These are phyloP conservation scores for Middelhovenomyces tepae DNA, from an alignment of 805 yeast genomes.

Conservation along the genomic window DNA sequence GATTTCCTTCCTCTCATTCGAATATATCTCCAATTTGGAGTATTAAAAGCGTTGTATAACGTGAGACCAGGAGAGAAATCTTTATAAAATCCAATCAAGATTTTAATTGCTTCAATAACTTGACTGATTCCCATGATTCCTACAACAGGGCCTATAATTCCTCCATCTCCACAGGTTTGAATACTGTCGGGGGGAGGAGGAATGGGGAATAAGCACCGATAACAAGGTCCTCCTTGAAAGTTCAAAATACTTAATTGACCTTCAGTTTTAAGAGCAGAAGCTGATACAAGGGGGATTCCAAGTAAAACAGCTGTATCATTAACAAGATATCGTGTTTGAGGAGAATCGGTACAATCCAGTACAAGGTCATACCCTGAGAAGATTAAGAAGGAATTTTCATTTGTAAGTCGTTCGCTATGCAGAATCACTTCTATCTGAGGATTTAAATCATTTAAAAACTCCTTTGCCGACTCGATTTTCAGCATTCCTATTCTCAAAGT, in stretches of 20 bases:
- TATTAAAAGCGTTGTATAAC: conserved; percentile 41
- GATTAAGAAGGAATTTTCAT: conserved; percentile 54
- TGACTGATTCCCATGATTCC: conserved; percentile 84
- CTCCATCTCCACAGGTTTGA: conserved; percentile 84
- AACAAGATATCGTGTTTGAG: conserved; percentile 74
- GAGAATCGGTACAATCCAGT: conserved; percentile 92
- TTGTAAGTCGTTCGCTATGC: conserved; percentile 42
- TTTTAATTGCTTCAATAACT: conserved; percentile 80
- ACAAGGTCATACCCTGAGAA: conserved; percentile 60
- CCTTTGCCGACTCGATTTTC: conserved; percentile 74
- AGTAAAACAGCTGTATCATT: conserved; percentile 72
- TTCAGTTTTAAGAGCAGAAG: conserved; percentile 83
- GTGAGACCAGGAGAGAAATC: conserved; percentile 59
- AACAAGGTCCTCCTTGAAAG: conserved; percentile 76
- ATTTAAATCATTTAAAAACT: conserved; percentile 44
- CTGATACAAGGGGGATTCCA: conserved; percentile 73
- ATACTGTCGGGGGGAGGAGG: conserved; percentile 85
- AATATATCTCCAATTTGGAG: conserved; percentile 54
- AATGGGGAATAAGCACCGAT: conserved; percentile 82
- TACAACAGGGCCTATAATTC: conserved; percentile 93
- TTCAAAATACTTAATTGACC: conserved; percentile 82
- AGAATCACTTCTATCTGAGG: conserved; percentile 54
- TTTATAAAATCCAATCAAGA: conserved; percentile 48
- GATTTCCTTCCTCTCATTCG: conserved; percentile 65
- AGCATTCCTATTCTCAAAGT: conserved; percentile 54